phyloP scores from a whole-genome alignment of 345 rosid species.

The Anacardium occidentale region DNA sequence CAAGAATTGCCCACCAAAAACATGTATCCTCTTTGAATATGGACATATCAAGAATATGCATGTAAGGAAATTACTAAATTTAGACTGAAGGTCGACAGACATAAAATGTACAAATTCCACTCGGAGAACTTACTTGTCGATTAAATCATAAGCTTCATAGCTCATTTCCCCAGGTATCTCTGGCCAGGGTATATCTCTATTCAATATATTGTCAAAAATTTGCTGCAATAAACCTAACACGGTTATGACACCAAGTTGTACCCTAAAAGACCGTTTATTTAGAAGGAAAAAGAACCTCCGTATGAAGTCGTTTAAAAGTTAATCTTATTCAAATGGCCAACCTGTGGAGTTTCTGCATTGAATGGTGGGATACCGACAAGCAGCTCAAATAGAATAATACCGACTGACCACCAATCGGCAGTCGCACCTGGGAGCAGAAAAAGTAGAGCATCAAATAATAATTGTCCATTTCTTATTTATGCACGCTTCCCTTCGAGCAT shows the following conservation, averaged over 20 bases:
- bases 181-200: conserved; percentile 92
- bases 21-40: not conserved
- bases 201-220: conserved; percentile 90
- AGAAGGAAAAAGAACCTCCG: not conserved
- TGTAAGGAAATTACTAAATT: not conserved
- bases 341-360: conserved; percentile 93
- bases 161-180: conserved; percentile 77
- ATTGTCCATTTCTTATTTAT: conserved; percentile 1
- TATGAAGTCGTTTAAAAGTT: not conserved
- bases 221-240: conserved; percentile 47
- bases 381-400: conserved; percentile 85
- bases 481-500: conserved; percentile 4
- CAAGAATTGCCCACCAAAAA: not conserved
- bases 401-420: conserved; percentile 99
- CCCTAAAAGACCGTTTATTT: not conserved
- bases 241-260: conserved; percentile 8
- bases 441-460: conserved; percentile 18
- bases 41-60: not conserved
- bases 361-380: conserved; percentile 94
- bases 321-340: conserved; percentile 24
- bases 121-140: conserved; percentile 68
- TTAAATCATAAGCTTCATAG: conserved; percentile 71
- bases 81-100: conserved; percentile 2
- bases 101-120: not conserved
- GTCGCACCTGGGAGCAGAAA: conserved; percentile 61